These are phyloP conservation scores for Sistotremastrum niveocremeum DNA, from an alignment of 768 basidiomycete species.

Conservation along the genomic window DNA sequence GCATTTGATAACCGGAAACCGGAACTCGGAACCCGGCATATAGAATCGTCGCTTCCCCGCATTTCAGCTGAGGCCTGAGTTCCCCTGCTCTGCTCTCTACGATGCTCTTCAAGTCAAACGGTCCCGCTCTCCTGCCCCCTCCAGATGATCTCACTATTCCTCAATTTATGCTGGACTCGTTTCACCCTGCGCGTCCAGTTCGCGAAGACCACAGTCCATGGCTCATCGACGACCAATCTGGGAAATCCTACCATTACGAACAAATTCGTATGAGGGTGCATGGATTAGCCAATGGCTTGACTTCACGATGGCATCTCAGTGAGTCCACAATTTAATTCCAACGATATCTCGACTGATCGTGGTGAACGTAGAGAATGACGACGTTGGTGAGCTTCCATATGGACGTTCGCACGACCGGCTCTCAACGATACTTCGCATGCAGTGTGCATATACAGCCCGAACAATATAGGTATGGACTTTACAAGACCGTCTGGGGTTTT, in stretches of 20 bases:
- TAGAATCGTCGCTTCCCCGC: no score
- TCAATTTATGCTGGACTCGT: slow-evolving; percentile 46
- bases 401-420: no score
- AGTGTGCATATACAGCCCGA: slow-evolving; percentile 56
- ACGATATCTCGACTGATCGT: no score
- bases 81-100: no score
- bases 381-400: no score
- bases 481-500: neutral
- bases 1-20: no score
- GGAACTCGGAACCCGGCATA: no score
- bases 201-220: slow-evolving; percentile 35
- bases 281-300: slow-evolving; percentile 41
- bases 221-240: slow-evolving; percentile 46
- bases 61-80: no score
- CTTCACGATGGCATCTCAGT: slow-evolving; percentile 36
- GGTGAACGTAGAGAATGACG: neutral
- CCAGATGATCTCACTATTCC: slow-evolving; percentile 53
- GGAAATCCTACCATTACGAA: slow-evolving; percentile 26
- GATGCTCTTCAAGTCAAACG: no score
- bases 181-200: slow-evolving; percentile 29
- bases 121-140: slow-evolving; percentile 5
- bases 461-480: slow-evolving; percentile 40
- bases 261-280: slow-evolving; percentile 36
- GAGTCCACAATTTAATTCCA: slow-evolving; percentile 2
- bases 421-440: neutral